A percentile compares a stretch with the other conserved stretches of the same genome.
These are phyloP conservation scores for Capsicum chinense DNA, from an alignment of 257 asterid species.

Conservation along the genomic window DNA sequence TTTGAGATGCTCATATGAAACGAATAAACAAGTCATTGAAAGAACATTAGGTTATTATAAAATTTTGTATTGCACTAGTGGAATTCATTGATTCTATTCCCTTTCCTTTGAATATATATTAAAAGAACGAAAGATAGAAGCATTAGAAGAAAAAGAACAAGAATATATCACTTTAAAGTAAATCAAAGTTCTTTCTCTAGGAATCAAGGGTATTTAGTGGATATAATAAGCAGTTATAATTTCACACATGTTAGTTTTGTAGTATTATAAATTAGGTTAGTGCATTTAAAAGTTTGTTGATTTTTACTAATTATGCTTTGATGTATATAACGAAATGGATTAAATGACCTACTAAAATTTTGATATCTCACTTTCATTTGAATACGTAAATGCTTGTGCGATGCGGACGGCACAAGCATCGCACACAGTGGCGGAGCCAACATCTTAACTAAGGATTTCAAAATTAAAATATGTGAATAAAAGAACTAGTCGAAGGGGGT, in stretches of 20 bases:
- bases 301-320: neutral
- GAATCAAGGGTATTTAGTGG: neutral
- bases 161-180: neutral
- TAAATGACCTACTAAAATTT: neutral
- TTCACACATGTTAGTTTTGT: neutral
- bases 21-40: neutral
- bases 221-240: neutral
- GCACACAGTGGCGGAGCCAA: too few relatives aligned
- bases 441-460: too few relatives aligned
- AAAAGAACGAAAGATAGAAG: neutral
- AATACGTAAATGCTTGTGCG: too few relatives aligned
- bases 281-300: neutral
- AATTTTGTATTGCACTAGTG: constrained; percentile 5
- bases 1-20: constrained; percentile 4
- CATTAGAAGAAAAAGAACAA: neutral
- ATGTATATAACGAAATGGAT: too few relatives aligned
- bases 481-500: too few relatives aligned
- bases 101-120: neutral
- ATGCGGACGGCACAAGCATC: too few relatives aligned
- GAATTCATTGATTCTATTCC: neutral
- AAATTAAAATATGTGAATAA: too few relatives aligned
- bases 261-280: neutral
- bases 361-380: neutral
- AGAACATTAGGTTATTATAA: neutral
- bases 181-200: too few relatives aligned